Evolutionary conservation across 768 basidiomycete genomes (phyloP).

Genomic region (Tylopilus balloui): DNA sequence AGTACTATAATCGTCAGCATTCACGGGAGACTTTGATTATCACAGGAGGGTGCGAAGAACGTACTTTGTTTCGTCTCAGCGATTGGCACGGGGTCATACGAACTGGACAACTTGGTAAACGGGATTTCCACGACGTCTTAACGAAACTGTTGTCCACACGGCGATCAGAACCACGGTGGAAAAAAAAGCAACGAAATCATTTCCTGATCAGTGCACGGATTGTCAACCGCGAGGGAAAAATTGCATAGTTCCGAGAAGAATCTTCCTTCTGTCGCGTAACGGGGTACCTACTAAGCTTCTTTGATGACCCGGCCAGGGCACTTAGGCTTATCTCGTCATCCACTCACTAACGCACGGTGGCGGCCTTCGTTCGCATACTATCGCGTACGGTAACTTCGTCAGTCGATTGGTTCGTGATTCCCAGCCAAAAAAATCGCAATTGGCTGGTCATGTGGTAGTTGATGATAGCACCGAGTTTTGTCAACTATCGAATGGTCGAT

Average conservation of each 20-base stretch:
- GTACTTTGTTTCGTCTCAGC: background rate
- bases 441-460: too few relatives aligned
- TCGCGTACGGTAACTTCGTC: too few relatives aligned
- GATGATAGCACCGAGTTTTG: too few relatives aligned
- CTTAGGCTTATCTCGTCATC: background rate
- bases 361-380: too few relatives aligned
- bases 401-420: too few relatives aligned
- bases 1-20: constrained; percentile 10
- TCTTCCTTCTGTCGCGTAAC: constrained; percentile 13
- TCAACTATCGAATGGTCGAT: too few relatives aligned
- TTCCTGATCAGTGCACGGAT: background rate
- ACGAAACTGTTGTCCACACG: constrained; percentile 4
- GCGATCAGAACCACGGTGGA: background rate
- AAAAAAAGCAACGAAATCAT: background rate
- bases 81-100: background rate
- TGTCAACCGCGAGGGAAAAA: constrained; percentile 10
- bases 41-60: background rate
- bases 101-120: background rate
- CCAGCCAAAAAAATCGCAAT: too few relatives aligned
- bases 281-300: constrained; percentile 8
- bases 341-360: too few relatives aligned
- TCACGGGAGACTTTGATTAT: constrained; percentile 14
- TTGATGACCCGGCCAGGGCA: constrained; percentile 1
- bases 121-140: constrained; percentile 1
- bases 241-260: constrained; percentile 2